Evolutionary conservation across 73 alveolate species (phyloP).

Genomic region (Effrenium voratum): DNA sequence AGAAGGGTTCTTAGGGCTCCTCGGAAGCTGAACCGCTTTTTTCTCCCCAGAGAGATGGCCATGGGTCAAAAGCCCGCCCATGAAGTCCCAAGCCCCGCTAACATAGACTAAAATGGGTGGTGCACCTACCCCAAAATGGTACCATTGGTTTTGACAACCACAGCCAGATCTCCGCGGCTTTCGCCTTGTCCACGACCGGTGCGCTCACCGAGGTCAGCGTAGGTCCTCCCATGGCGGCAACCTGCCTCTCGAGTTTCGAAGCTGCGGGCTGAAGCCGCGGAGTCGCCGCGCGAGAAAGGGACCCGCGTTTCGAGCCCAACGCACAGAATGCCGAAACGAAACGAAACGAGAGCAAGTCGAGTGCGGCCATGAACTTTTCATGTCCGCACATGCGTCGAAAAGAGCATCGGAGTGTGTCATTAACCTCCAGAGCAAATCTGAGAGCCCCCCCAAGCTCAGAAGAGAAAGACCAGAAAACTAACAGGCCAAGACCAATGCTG

Average conservation of each 20-base stretch:
- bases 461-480: too few relatives aligned
- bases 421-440: background rate
- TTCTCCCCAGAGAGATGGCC: too few relatives aligned
- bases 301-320: background rate
- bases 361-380: too few relatives aligned
- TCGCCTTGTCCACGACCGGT: slow-evolving; percentile 85
- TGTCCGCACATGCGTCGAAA: background rate
- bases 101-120: background rate
- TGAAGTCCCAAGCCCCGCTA: too few relatives aligned
- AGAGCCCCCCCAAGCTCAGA: too few relatives aligned
- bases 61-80: too few relatives aligned
- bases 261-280: background rate
- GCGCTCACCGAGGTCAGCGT: slow-evolving; percentile 79
- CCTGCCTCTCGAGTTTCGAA: background rate
- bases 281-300: background rate
- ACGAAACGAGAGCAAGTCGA: background rate
- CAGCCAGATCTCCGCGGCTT: too few relatives aligned
- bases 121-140: too few relatives aligned
- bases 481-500: too few relatives aligned
- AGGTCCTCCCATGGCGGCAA: slow-evolving; percentile 43
- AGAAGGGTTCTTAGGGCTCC: too few relatives aligned
- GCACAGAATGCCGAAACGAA: background rate
- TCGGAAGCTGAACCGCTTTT: too few relatives aligned
- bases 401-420: background rate
- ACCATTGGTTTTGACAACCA: too few relatives aligned